Evolutionary conservation across 2,329 filamentous ascomycete species (phyloP), one percentile per base, ranked within the genome.

Genomic region (Pseudophaeomoniella oleicola): DNA sequence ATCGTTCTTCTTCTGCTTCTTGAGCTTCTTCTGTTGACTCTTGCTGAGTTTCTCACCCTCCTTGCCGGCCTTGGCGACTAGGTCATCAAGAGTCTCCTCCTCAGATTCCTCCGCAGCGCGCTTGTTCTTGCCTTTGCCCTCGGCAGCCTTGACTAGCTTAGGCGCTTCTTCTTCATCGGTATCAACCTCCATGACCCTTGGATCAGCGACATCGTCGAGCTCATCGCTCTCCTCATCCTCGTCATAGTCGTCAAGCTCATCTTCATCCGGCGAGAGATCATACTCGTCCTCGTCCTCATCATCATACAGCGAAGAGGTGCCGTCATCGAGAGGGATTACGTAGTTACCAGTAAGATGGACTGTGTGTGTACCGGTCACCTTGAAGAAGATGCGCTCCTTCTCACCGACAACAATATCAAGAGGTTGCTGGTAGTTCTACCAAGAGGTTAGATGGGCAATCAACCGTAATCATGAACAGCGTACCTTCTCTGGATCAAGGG

Each of bases 1-100:
- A 58, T 93, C 84, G 71, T 96, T 96, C 72, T 94, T 94, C 78
- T 93, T 93, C 46, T 88, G 72, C 72, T 92, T 93, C 80, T 98
- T 96, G 52, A 81, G 73, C 62, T 94, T 94, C 79, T 96, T 96
- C 57, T 81, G 76, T 62, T 96, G 84, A 70, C 94, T 94, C 74
- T 94, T 94, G 72, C 78, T 87, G 44, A 86, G 71, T 67, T 87
- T 39, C 46, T 64, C 63, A n/a, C 56, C 54, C 44, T 64, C 61
- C 54, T 76, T 69, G 47, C 62, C 56, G 41, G 69, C 71, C 64
- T 90, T 88, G 59, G 78, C 72, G 53, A 94, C 92, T 59, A 94
- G 63, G 46, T 83, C 82, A 50, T 94, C 87, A 16, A 94, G 78
- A 42, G 58, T 60, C 30, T 67, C 70, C 30, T 60, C 59, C 42